Evolutionary conservation across 129 eudicot genomes (phyloP), one percentile per base, ranked within the genome.

Genomic region (Kitagawia praeruptora): DNA sequence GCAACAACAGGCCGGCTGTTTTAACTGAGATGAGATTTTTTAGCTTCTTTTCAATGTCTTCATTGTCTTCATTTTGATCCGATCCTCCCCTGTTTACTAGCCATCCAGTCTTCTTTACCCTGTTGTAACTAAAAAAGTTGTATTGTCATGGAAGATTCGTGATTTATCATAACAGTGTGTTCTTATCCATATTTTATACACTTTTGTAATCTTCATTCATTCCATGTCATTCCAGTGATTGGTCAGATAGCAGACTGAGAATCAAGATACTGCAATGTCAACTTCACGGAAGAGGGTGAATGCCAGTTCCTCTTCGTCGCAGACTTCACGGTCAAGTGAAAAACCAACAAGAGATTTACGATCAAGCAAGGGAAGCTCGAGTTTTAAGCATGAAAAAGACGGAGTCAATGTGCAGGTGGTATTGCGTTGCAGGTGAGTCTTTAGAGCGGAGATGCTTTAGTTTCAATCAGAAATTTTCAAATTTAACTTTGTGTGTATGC

Each of bases 351-450:
- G 54, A 42, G 77, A 73, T 42, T 8, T 9, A 25, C 54, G 44
- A n/a, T 44, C 77, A 73, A 74, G n/a, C 8, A 49, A 74, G 79
- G 85, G 91, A 18, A 80, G 39, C 73, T 56, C 85, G 3, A 77
- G 63, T 76, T 63, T 61, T 51, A 87, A 82, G 80, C 81, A 76
- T 51, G 87, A 87, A 75, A 89, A 78, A 77, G 90, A 89, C 53
- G 91, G 88, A 41, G 88, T 85, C 13, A 89, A 87, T 70, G 91
- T 89, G 77, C 91, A 87, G 82, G 91, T 87, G 75, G 72, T 89
- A 41, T 76, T 89, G 31, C 89, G 91, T 48, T 87, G 93, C 84
- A 87, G 91, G 93, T 89, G 53, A 71, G 51, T 15, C 8, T 2
- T 21, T 11, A 73, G 58, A 19, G n/a, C 58, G 5, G 4, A 51